Evolutionary conservation across 139 green algal species (phyloP).

Genomic region (Nannochloris sp.): DNA sequence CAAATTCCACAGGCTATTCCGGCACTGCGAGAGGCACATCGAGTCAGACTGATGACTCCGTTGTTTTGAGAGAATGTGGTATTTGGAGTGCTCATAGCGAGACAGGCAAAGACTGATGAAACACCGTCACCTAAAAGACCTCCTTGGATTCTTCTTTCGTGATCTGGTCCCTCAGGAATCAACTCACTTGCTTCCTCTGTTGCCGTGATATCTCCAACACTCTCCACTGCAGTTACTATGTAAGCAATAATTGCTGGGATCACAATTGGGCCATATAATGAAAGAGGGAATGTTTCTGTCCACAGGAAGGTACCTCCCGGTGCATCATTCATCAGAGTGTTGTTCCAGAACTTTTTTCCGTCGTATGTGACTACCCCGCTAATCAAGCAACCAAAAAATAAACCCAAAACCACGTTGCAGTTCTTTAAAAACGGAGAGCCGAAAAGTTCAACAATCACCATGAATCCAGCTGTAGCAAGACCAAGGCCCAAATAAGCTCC

Average conservation of each 20-base stretch:
- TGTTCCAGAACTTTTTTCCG: constrained; percentile 40
- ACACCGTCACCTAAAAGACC: constrained; percentile 53
- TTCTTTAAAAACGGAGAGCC: constrained; percentile 8
- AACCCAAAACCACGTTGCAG: not conserved
- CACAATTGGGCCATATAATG: constrained; percentile 9
- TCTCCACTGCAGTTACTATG: constrained; percentile 1
- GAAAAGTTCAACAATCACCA: constrained; percentile 65
- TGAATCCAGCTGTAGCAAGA: constrained; percentile 39
- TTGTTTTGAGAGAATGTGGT: constrained; percentile 81
- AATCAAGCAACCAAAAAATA: constrained; percentile 34
- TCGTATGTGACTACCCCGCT: constrained; percentile 23
- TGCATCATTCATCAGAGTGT: constrained; percentile 34
- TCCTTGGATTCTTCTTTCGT: constrained; percentile 44
- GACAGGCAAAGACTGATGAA: constrained; percentile 42
- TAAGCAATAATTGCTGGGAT: constrained; percentile 7
- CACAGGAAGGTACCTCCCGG: constrained; percentile 70
- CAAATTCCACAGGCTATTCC: constrained; percentile 36
- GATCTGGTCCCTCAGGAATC: constrained; percentile 14
- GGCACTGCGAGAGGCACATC: constrained; percentile 39
- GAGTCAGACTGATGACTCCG: constrained; percentile 66
- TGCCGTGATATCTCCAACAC: constrained; percentile 56
- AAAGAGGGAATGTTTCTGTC: constrained; percentile 56
- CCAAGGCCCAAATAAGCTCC: constrained; percentile 52
- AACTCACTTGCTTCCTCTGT: constrained; percentile 56
- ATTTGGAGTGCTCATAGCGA: constrained; percentile 51